Base-by-base conservation (phyloP, 2,329 filamentous ascomycete species). In the Beauveria sp. region DNA sequence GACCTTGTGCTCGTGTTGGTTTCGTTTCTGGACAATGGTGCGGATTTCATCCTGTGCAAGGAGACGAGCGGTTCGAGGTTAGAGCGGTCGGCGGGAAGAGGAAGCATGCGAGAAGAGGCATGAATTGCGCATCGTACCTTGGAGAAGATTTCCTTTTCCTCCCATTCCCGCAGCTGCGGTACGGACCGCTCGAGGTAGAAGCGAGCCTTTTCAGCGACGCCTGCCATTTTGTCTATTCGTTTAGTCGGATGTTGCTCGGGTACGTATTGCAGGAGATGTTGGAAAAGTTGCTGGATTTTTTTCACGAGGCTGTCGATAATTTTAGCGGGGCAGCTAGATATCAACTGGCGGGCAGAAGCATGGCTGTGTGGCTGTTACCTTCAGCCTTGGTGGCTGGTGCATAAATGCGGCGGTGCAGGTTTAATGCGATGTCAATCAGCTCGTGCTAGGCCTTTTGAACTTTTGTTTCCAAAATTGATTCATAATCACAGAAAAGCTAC, bases 101-200 rank as follows among this genome's bases (percentile, higher is more conserved):
- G 38, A 26, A 24, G 22, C 20, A 3, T n/a, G 10, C 3, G 30
- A 12, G 10, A 22, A 28, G 10, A 5, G 2, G 34, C 12, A 14
- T 34, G 12, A 14, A 34, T 34, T 26, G 42, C 49, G 51, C 49
- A 55, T 55, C 75, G 40, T 74, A 90, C 90, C 78, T 88, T 87
- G 64, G 83, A 85, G 77, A 99, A 99, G 67, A 99, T 89, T 68
- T 91, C 88, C 74, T 96, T 97, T 66, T 90, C 85, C 75, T 96
- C 90, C 74, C 91, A 96, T 70, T 96, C 92, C 65, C 92, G 91
- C 62, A 99, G 83, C 74, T 98, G 93, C 18, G 93, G 91, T 49
- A 97, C 90, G 2, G 90, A 89, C 67, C 93, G 89, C 78, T 99
- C 95, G 66, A 98, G 84, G 75, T 90, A 97, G 77, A 93, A 98